phyloP scores from a whole-genome alignment of 345 rosid species.

The Erodium maritimum region DNA sequence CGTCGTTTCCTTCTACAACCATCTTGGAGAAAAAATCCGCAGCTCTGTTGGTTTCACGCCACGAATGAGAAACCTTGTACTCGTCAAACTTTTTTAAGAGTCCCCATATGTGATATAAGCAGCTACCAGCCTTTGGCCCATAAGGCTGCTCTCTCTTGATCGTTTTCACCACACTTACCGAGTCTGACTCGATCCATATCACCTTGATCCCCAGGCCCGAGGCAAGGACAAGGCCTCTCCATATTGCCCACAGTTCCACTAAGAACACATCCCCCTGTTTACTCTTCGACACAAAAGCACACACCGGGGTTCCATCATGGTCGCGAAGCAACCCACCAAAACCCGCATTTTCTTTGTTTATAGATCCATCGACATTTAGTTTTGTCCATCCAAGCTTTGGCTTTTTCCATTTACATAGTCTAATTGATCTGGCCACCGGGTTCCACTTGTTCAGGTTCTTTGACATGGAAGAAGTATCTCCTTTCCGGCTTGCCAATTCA shows the following conservation, averaged over 20 bases:
- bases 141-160: constrained; percentile 18
- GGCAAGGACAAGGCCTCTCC: constrained; percentile 34
- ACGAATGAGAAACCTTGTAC: constrained; percentile 19
- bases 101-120: constrained; percentile 18
- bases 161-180: constrained; percentile 25
- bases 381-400: constrained; percentile 25
- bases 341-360: constrained; percentile 12
- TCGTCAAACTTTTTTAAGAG: constrained; percentile 18
- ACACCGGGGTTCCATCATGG: constrained; percentile 17
- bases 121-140: constrained; percentile 13
- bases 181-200: constrained; percentile 34
- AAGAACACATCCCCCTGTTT: constrained; percentile 17
- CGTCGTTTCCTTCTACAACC: constrained; percentile 14
- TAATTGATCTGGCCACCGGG: constrained; percentile 17
- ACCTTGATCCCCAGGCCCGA: constrained; percentile 13
- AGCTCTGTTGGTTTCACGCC: constrained; percentile 29
- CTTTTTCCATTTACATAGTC: constrained; percentile 23
- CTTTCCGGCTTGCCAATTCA: constrained; percentile 4
- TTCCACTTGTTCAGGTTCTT: constrained; percentile 11
- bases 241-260: constrained; percentile 29
- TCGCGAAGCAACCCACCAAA: constrained; percentile 29
- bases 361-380: constrained; percentile 27
- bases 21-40: constrained; percentile 27
- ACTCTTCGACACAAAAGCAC: constrained; percentile 29
- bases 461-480: constrained; percentile 1